Evolutionary conservation across 2,329 filamentous ascomycete genomes (phyloP).

Genomic region (Tolypocladium inflatum): DNA sequence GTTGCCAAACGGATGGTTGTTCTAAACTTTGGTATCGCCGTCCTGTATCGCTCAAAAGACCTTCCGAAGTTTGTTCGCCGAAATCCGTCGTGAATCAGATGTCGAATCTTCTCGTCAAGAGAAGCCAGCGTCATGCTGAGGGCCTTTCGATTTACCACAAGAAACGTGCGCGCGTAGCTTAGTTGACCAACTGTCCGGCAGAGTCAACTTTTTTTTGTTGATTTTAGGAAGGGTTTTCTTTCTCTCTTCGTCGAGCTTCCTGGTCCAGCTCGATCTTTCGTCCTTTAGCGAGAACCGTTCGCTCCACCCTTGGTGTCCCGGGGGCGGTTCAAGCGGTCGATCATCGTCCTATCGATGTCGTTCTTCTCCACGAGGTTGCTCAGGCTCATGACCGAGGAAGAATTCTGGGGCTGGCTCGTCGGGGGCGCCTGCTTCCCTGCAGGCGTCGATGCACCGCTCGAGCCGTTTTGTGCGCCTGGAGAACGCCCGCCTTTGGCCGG

Average conservation of each 20-base stretch:
- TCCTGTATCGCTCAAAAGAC: slow-evolving; percentile 2
- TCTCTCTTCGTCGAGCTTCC: background rate
- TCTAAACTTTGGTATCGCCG: slow-evolving; percentile 5
- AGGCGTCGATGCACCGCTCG: slow-evolving; percentile 25
- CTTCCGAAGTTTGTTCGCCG: slow-evolving; percentile 1
- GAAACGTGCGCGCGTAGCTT: background rate
- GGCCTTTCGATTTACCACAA: background rate
- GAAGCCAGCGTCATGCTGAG: slow-evolving; percentile 1
- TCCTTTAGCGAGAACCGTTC: slow-evolving; percentile 4
- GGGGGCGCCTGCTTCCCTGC: slow-evolving; percentile 14
- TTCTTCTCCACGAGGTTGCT: slow-evolving; percentile 41
- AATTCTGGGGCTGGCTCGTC: slow-evolving; percentile 12
- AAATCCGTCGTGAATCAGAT: background rate
- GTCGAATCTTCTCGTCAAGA: slow-evolving; percentile 10
- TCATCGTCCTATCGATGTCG: slow-evolving; percentile 47
- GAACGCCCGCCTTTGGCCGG: slow-evolving; percentile 23
- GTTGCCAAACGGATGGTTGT: slow-evolving; percentile 10
- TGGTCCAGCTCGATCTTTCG: background rate
- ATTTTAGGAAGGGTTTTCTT: background rate
- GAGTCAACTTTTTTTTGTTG: slow-evolving; percentile 4
- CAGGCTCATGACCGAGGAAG: slow-evolving; percentile 41
- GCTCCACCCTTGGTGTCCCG: slow-evolving; percentile 7
- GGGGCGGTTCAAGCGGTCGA: slow-evolving; percentile 38
- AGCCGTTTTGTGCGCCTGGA: slow-evolving; percentile 24
- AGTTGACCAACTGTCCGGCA: slow-evolving; percentile 10